A percentile compares a stretch with the other conserved stretches of the same genome.
Conservation (phyloP, 225 moss, liverwort and hornwort species). For the Bryum argenteum region DNA sequence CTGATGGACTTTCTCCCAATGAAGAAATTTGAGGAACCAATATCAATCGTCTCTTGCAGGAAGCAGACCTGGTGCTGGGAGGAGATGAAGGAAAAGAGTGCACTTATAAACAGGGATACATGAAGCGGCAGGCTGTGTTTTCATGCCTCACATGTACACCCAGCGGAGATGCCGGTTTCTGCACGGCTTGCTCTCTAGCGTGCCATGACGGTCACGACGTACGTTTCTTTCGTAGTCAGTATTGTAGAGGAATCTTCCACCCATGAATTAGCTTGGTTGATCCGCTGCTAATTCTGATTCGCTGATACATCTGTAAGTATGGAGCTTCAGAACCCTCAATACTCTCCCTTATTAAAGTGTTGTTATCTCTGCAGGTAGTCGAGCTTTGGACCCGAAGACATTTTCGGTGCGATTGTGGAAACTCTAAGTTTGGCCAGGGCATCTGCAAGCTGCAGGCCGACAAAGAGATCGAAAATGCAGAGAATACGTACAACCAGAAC, state of each 20-base stretch:
- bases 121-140: slow-evolving; percentile 92
- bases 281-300: background rate
- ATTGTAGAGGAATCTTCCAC: background rate
- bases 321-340: background rate
- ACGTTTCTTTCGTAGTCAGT: slow-evolving; percentile 11
- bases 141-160: slow-evolving; percentile 86
- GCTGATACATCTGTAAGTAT: background rate
- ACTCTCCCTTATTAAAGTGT: background rate
- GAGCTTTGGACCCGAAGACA: slow-evolving; percentile 86
- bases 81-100: slow-evolving; percentile 97
- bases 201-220: slow-evolving; percentile 95
- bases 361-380: slow-evolving; percentile 53
- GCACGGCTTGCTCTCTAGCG: slow-evolving; percentile 77
- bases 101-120: slow-evolving; percentile 83
- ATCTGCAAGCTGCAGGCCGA: slow-evolving; percentile 71
- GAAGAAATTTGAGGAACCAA: background rate
- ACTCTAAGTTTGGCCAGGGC: slow-evolving; percentile 67
- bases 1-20: background rate
- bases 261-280: background rate
- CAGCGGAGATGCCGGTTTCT: slow-evolving; percentile 71
- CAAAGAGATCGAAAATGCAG: slow-evolving; percentile 61
- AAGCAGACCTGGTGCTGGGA: slow-evolving; percentile 82
- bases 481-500: slow-evolving; percentile 83
- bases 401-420: slow-evolving; percentile 88
- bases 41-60: slow-evolving; percentile 43